phyloP scores from a whole-genome alignment of 306 rosid genomes.

The Cicer yamashitae region DNA sequence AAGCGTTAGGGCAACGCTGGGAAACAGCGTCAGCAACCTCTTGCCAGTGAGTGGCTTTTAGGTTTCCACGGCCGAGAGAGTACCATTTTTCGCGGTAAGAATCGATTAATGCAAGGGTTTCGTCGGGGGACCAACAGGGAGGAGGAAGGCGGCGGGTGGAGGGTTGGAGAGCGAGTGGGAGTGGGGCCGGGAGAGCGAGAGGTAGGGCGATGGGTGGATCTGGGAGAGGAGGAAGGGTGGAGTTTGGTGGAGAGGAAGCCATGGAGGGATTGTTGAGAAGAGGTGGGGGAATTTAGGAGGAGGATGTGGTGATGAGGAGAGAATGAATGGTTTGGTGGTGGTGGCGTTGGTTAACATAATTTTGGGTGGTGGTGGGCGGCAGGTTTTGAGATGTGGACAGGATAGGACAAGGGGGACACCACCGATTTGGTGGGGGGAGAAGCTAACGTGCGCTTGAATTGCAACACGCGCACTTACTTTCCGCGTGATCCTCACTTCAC shows the following conservation, averaged over 20 bases:
- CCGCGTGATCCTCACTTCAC: neutral
- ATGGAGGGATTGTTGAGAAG: constrained; percentile 11
- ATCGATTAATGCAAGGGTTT: constrained; percentile 90
- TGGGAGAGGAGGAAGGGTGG: constrained; percentile 37
- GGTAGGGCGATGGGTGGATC: constrained; percentile 52
- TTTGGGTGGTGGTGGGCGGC: constrained; percentile 67
- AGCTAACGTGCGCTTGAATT: constrained; percentile 51
- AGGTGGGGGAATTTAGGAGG: neutral
- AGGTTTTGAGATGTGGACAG: constrained; percentile 74
- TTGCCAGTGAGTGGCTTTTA: constrained; percentile 96
- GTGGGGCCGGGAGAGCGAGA: constrained; percentile 56
- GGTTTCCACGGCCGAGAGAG: constrained; percentile 93
- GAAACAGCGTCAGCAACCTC: constrained; percentile 88
- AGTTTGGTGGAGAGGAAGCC: constrained; percentile 58
- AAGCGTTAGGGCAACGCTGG: constrained; percentile 67
- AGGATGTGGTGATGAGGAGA: neutral
- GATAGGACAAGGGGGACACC: constrained; percentile 75
- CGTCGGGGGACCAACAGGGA: constrained; percentile 97
- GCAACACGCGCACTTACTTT: constrained; percentile 33
- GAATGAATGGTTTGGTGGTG: constrained; percentile 35
- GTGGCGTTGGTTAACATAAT: constrained; percentile 57
- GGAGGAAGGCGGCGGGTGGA: constrained; percentile 89
- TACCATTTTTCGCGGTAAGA: constrained; percentile 96
- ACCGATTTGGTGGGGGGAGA: constrained; percentile 73
- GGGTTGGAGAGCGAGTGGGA: constrained; percentile 36